A percentile compares a stretch with the other conserved stretches of the same genome.
phyloP scores from a whole-genome alignment of 2,329 filamentous ascomycete species.

The Mycosphaerelloides madeirae region DNA sequence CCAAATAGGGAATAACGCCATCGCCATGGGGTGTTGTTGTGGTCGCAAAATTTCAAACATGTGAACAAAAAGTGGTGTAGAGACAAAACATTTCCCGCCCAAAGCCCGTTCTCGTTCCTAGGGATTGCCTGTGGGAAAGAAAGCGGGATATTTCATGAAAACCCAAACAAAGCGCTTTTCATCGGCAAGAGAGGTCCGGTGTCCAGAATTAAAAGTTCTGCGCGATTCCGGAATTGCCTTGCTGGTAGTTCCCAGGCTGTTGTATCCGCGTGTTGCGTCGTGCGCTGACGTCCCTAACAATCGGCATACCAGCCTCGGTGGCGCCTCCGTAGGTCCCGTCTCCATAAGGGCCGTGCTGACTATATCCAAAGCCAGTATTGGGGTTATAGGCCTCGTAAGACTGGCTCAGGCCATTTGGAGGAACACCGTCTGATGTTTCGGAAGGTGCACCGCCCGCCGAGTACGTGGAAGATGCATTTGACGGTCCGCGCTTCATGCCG shows the following conservation, averaged over 20 bases:
- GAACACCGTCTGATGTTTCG: conserved; percentile 50
- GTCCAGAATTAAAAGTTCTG: conserved; percentile 78
- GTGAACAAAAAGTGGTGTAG: not conserved
- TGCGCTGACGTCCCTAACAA: conserved; percentile 90
- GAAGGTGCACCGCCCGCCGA: conserved; percentile 70
- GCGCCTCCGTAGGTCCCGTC: conserved; percentile 49
- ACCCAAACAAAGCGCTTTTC: conserved; percentile 1
- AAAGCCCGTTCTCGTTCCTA: not conserved
- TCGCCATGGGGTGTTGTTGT: conserved; percentile 7
- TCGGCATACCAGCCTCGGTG: conserved; percentile 62
- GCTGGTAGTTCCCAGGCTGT: conserved; percentile 80
- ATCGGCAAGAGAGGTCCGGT: not conserved
- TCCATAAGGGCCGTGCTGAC: conserved; percentile 52
- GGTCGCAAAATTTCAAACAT: not conserved
- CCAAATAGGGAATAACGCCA: conserved; percentile 5
- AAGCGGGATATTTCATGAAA: not conserved
- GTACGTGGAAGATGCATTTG: conserved; percentile 94
- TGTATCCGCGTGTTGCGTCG: conserved; percentile 92
- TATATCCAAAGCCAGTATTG: conserved; percentile 48
- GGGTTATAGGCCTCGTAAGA: conserved; percentile 29
- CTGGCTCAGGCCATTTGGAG: conserved; percentile 24
- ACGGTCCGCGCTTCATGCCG: conserved; percentile 81
- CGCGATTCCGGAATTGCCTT: conserved; percentile 85
- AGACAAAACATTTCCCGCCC: not conserved
- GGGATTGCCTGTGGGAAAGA: not conserved